A percentile compares a stretch with the other conserved stretches of the same genome.
Conservation (phyloP, 371 early-diverging fungal species). For the Agmasoma carcini region DNA sequence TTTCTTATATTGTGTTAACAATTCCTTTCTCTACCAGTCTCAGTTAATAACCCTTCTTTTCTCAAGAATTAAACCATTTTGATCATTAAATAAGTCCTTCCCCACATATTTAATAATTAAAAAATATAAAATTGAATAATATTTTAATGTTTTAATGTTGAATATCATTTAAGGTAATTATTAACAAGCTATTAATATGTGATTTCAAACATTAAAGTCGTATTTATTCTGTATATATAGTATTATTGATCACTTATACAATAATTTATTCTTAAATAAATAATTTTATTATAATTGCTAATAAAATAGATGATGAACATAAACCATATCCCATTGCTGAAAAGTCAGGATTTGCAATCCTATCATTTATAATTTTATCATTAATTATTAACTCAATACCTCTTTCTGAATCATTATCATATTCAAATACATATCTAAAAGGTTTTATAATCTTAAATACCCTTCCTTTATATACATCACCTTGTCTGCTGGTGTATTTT, state of each 20-base stretch:
- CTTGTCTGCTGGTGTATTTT: too few species aligned
- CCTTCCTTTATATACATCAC: too few species aligned
- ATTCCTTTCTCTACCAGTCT: too few species aligned
- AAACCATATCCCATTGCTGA: conserved; percentile 2
- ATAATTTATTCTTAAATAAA: neutral
- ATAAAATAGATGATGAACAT: neutral
- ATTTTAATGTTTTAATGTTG: too few species aligned
- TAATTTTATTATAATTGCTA: conserved; percentile 5
- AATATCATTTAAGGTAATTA: too few species aligned
- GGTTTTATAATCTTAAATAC: neutral
- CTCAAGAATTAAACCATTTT: too few species aligned
- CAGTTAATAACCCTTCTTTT: too few species aligned
- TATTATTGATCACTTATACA: neutral
- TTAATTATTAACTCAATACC: neutral
- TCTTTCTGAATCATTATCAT: conserved; percentile 7
- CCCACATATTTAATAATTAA: too few species aligned
- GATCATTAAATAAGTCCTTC: too few species aligned
- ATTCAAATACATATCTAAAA: neutral
- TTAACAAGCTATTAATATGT: too few species aligned
- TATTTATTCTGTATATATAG: neutral
- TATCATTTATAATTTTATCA: neutral
- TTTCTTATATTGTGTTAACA: too few species aligned
- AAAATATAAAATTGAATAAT: too few species aligned
- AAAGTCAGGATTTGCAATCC: neutral
- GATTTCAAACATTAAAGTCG: neutral